Evolutionary conservation across 2,329 filamentous ascomycete species (phyloP).

Genomic region (Ceratocystis eucalypticola): DNA sequence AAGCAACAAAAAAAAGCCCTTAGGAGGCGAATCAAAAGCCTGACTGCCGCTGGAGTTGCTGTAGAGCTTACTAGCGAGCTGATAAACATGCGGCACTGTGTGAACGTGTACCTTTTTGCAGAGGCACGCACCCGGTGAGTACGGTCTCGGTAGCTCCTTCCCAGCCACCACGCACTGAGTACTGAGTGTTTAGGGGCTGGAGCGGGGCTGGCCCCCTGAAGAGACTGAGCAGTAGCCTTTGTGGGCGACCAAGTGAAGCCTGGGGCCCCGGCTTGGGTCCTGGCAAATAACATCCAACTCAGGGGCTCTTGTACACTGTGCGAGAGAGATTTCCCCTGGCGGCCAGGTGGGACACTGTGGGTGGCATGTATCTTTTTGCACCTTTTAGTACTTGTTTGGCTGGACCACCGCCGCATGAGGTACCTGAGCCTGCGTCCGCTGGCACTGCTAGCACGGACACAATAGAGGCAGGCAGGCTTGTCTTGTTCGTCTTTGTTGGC

Average conservation of each 20-base stretch:
- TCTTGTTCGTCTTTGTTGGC: conserved; percentile 17
- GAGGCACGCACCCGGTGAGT: conserved; percentile 10
- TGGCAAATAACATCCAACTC: conserved; percentile 12
- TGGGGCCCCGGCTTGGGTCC: conserved; percentile 5
- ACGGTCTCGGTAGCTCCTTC: conserved; percentile 12
- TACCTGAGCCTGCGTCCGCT: conserved; percentile 17
- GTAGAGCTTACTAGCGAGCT: conserved; percentile 3
- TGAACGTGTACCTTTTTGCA: conserved; percentile 15
- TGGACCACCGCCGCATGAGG: conserved; percentile 12
- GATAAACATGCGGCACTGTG: conserved; percentile 11
- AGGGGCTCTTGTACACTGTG: conserved; percentile 19
- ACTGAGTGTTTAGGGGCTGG: conserved; percentile 12
- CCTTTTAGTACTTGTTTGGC: background rate
- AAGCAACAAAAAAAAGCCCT: background rate
- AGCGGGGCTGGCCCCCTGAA: conserved; percentile 17
- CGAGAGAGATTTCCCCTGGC: conserved; percentile 16
- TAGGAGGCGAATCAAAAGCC: conserved; percentile 1
- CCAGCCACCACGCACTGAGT: conserved; percentile 20
- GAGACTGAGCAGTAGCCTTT: conserved; percentile 2
- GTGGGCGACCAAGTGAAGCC: background rate
- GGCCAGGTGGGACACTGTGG: conserved; percentile 11
- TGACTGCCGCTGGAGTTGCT: conserved; percentile 1
- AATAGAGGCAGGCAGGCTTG: background rate
- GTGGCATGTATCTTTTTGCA: conserved; percentile 13
- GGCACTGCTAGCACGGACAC: conserved; percentile 16